Base-by-base conservation (phyloP, 495 filamentous ascomycete species). In the Pseudevernia furfuracea region DNA sequence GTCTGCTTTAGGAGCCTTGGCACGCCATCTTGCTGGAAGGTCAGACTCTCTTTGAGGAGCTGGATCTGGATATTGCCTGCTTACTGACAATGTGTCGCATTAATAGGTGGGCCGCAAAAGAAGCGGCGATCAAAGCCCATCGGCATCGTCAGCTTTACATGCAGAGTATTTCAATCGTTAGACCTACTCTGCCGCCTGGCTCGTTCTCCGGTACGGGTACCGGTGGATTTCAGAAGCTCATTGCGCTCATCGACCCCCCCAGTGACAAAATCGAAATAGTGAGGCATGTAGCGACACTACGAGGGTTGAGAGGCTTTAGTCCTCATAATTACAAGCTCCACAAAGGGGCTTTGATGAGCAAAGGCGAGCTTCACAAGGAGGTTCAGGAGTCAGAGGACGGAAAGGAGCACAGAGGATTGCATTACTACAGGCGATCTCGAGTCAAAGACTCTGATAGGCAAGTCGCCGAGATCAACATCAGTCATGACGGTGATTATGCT, bases 101-200 rank as follows among this genome's bases (percentile, higher is more conserved):
- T 19, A 19, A 37, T 44, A 77, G 84, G 66, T 88, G 80, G 71
- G 85, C 85, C 12, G 85, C 84, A 0, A 88, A 88, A 70, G 85
- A 88, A 71, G 84, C 85, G 0, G 76, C 74, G n/a, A 80, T 85
- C 52, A 88, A 88, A 69, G 85, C 85, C 6, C 79, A 82, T 61
- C 71, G 72, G 3, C 66, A 71, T 37, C 74, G 78, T 25, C 66
- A 66, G 25, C 64, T 86, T 25, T 72, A 65, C 7, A 81, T 81
- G 55, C 74, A 76, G 17, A 72, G 82, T 49, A 77, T 86, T 44
- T 60, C 74, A 5, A 80, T 86, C 44, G 37, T 70, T 15, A 21
- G 8, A 30, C 68, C 61, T 32, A 14, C 4, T 52, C 15, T 14
- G 19, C 21, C 21, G 17, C 53, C 41, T 19, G 25, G 46, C 21